Evolutionary conservation across 1,284 basidiomycete genomes (phyloP).

Genomic region (Farysia itapuensis): DNA sequence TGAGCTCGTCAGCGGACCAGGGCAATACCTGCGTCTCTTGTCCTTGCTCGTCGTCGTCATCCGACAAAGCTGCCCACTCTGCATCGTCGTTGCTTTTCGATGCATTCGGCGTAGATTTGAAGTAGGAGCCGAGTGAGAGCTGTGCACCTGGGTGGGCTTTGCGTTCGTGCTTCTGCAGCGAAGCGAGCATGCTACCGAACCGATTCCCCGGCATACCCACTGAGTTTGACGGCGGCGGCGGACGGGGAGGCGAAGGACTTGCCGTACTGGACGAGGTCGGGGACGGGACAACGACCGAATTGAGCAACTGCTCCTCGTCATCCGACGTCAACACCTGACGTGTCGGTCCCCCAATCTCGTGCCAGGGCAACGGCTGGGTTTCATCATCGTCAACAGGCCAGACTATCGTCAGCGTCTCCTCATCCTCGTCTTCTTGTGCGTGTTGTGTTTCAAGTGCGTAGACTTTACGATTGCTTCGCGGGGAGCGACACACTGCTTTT

Average conservation of each 20-base stretch:
- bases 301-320: constrained; percentile 17
- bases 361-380: constrained; percentile 8
- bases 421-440: too few species aligned
- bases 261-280: neutral
- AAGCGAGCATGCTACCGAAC: constrained; percentile 18
- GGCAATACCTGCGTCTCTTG: neutral
- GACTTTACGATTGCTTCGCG: constrained; percentile 22
- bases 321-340: constrained; percentile 14
- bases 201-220: neutral
- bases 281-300: constrained; percentile 1
- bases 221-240: neutral
- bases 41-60: too few species aligned
- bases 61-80: too few species aligned
- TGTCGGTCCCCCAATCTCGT: too few species aligned
- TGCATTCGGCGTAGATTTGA: neutral
- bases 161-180: constrained; percentile 13
- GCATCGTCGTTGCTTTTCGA: too few species aligned
- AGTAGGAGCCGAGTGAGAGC: neutral
- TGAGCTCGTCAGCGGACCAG: too few species aligned
- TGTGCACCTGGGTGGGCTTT: constrained; percentile 1
- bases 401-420: constrained; percentile 6
- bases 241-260: constrained; percentile 2
- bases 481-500: constrained; percentile 10
- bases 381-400: constrained; percentile 6
- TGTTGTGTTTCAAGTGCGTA: constrained; percentile 36